These are phyloP conservation scores for Leccinum pallidistipes DNA, from an alignment of 1,284 basidiomycete species.

Conservation along the genomic window DNA sequence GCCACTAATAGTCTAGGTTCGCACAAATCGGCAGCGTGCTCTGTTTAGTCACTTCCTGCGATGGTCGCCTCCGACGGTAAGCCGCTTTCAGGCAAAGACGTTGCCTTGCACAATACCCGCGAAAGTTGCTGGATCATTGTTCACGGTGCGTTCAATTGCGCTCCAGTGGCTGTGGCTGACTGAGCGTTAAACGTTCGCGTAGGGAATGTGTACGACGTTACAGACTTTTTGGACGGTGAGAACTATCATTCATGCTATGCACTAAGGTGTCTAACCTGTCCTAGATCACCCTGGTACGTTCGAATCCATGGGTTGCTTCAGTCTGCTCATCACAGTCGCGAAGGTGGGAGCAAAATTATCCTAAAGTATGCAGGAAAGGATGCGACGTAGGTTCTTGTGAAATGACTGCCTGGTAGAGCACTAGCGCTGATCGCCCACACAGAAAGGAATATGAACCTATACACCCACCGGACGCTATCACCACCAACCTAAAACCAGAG, in stretches of 20 bases:
- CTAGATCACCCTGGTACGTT: conserved; percentile 64
- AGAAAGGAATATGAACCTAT: conserved; percentile 77
- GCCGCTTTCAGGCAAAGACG: conserved; percentile 43
- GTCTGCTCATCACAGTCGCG: neutral
- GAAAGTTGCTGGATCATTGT: conserved; percentile 90
- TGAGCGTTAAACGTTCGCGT: conserved; percentile 3
- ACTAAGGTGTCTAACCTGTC: conserved; percentile 8
- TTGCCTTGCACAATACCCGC: conserved; percentile 66
- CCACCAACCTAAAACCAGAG: conserved; percentile 74
- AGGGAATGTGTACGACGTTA: conserved; percentile 77
- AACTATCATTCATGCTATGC: neutral
- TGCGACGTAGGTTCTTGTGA: conserved; percentile 52
- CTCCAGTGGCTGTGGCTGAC: conserved; percentile 2
- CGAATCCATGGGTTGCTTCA: neutral
- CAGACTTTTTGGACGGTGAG: conserved; percentile 67
- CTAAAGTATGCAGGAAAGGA: conserved; percentile 77
- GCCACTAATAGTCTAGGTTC: neutral
- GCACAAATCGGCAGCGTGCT: neutral
- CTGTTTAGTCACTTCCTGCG: neutral
- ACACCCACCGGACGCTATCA: conserved; percentile 87
- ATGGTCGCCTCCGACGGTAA: conserved; percentile 23
- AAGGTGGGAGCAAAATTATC: conserved; percentile 63
- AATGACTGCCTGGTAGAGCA: neutral
- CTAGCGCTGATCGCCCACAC: conserved; percentile 2
- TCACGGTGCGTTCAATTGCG: conserved; percentile 54